Evolutionary conservation across 805 yeast species (phyloP).

Genomic region (Candida anglica): DNA sequence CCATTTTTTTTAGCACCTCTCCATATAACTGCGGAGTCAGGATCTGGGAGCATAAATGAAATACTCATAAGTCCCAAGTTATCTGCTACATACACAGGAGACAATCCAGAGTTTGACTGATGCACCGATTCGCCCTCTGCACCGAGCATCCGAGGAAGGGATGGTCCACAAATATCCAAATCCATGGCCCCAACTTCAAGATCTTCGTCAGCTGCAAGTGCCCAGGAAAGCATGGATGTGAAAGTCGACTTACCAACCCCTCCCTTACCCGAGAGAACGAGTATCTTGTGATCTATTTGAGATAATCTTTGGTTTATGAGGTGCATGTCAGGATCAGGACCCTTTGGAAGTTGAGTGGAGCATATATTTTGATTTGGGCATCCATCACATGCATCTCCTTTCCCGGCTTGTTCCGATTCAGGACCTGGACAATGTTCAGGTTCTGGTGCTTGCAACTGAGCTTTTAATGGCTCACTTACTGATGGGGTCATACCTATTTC

Average conservation of each 20-base stretch:
- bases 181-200: constrained; percentile 96
- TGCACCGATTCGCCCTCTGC: constrained; percentile 84
- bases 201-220: constrained; percentile 74
- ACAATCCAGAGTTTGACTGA: constrained; percentile 90
- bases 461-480: constrained; percentile 5
- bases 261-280: constrained; percentile 80
- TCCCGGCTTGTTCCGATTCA: constrained; percentile 89
- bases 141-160: constrained; percentile 91
- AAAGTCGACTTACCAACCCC: constrained; percentile 98
- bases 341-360: constrained; percentile 76
- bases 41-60: constrained; percentile 89
- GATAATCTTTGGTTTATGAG: constrained; percentile 64
- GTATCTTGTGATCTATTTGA: constrained; percentile 69
- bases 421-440: constrained; percentile 99
- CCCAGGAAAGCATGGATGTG: constrained; percentile 96
- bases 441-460: constrained; percentile 55
- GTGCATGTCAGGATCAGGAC: constrained; percentile 93
- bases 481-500: constrained; percentile 1
- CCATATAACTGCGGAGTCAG: constrained; percentile 95
- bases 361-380: constrained; percentile 94
- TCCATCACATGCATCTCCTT: constrained; percentile 89
- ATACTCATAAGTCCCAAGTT: constrained; percentile 94
- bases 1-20: constrained; percentile 95
- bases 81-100: constrained; percentile 94
- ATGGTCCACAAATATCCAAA: constrained; percentile 96